These are phyloP conservation scores for Suhomyces bokatorum DNA, from an alignment of 1,139 yeast species.

Conservation along the genomic window DNA sequence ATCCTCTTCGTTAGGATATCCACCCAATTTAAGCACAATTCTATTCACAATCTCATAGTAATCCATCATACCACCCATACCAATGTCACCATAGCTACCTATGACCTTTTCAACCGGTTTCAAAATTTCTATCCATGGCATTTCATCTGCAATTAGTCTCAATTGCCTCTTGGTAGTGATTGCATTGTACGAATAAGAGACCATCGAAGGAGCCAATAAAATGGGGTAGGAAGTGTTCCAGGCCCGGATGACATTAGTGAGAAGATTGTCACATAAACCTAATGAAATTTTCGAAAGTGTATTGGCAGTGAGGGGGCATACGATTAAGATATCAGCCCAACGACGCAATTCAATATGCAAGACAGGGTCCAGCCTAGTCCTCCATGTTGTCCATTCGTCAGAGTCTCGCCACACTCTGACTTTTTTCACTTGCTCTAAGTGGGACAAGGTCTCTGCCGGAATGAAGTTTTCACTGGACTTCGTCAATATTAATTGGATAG, in stretches of 20 bases:
- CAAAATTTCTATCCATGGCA: slow-evolving; percentile 88
- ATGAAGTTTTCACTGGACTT: slow-evolving; percentile 82
- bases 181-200: slow-evolving; percentile 84
- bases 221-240: slow-evolving; percentile 92
- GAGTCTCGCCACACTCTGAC: slow-evolving; percentile 82
- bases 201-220: slow-evolving; percentile 91
- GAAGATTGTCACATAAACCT: slow-evolving; percentile 85
- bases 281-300: slow-evolving; percentile 86
- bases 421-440: slow-evolving; percentile 37
- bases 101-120: slow-evolving; percentile 93
- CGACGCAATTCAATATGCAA: slow-evolving; percentile 88
- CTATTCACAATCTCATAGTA: slow-evolving; percentile 88
- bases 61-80: slow-evolving; percentile 93
- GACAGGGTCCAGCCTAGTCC: slow-evolving; percentile 82
- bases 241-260: slow-evolving; percentile 86
- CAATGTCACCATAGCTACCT: slow-evolving; percentile 91
- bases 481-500: slow-evolving; percentile 81
- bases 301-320: slow-evolving; percentile 90
- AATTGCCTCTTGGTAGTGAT: slow-evolving; percentile 84
- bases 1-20: slow-evolving; percentile 85
- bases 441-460: slow-evolving; percentile 51
- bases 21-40: slow-evolving; percentile 80
- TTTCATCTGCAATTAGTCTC: slow-evolving; percentile 72
- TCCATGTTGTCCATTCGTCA: slow-evolving; percentile 94
- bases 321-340: slow-evolving; percentile 91